phyloP scores from a whole-genome alignment of 2,329 filamentous ascomycete genomes.

The Hypoxylon rubiginosum region DNA sequence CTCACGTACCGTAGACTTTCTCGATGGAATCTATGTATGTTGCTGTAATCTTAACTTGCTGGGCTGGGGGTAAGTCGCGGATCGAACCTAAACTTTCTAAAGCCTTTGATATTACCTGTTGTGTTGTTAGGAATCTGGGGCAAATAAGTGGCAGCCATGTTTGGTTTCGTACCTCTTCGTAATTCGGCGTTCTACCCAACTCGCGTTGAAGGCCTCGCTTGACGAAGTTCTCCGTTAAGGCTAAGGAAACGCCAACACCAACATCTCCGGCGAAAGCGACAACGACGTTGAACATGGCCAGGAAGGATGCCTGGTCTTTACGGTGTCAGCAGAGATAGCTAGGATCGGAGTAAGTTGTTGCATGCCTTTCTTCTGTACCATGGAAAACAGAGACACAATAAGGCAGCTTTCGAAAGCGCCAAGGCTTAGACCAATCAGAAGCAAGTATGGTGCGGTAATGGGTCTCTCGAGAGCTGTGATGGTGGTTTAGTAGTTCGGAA shows the following conservation, averaged over 20 bases:
- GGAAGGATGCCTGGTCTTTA: slow-evolving; percentile 20
- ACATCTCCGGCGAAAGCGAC: slow-evolving; percentile 30
- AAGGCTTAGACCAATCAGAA: slow-evolving; percentile 20
- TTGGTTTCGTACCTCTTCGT: slow-evolving; percentile 16
- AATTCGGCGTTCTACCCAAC: slow-evolving; percentile 13
- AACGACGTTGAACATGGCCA: slow-evolving; percentile 21
- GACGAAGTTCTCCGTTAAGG: slow-evolving; percentile 17
- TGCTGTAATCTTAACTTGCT: slow-evolving; percentile 16
- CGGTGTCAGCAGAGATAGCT: background rate
- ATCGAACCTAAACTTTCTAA: slow-evolving; percentile 24
- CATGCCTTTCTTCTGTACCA: slow-evolving; percentile 19
- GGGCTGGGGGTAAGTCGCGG: slow-evolving; percentile 6
- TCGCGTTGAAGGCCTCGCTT: slow-evolving; percentile 18
- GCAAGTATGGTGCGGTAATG: slow-evolving; percentile 16
- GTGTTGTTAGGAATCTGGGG: background rate
- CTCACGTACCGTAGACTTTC: slow-evolving; percentile 24
- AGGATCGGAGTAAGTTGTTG: background rate
- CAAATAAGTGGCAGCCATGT: background rate
- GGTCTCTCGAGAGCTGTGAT: slow-evolving; percentile 19
- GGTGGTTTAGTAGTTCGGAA: background rate
- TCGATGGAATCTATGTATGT: slow-evolving; percentile 20
- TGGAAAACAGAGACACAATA: slow-evolving; percentile 21
- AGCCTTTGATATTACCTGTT: slow-evolving; percentile 23
- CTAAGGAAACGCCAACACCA: slow-evolving; percentile 21
- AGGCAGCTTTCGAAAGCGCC: slow-evolving; percentile 26